These are phyloP conservation scores for Wickerhamiella infanticola DNA, from an alignment of 1,139 yeast genomes.

Conservation along the genomic window DNA sequence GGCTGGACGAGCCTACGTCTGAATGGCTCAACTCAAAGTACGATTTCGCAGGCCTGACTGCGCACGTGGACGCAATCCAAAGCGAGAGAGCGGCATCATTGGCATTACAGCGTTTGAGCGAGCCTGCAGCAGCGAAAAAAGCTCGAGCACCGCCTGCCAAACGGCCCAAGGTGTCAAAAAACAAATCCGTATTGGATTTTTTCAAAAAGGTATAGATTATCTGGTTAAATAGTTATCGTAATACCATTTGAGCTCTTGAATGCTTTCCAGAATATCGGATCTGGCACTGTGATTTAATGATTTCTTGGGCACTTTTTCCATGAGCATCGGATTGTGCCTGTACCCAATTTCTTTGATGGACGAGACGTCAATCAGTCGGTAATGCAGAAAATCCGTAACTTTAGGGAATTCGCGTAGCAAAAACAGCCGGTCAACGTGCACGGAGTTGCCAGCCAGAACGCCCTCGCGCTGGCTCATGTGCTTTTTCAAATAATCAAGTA, in stretches of 20 bases:
- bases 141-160: slow-evolving; percentile 1
- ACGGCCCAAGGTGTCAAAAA: slow-evolving; percentile 8
- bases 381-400: slow-evolving; percentile 47
- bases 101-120: background rate
- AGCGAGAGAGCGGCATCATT: background rate
- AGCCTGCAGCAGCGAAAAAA: background rate
- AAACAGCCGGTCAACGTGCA: slow-evolving; percentile 83
- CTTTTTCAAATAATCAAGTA: slow-evolving; percentile 43
- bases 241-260: slow-evolving; percentile 69
- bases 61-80: background rate
- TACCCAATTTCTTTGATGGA: slow-evolving; percentile 63
- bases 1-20: slow-evolving; percentile 17
- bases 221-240: slow-evolving; percentile 36
- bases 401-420: slow-evolving; percentile 72
- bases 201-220: slow-evolving; percentile 7
- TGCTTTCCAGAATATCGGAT: slow-evolving; percentile 78
- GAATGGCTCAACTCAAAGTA: slow-evolving; percentile 11
- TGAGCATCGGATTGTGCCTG: slow-evolving; percentile 57
- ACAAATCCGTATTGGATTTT: slow-evolving; percentile 14
- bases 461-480: slow-evolving; percentile 36
- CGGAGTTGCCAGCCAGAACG: slow-evolving; percentile 76
- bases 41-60: slow-evolving; percentile 14
- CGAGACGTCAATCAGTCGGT: slow-evolving; percentile 80
- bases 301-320: slow-evolving; percentile 47
- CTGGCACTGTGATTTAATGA: slow-evolving; percentile 66